Base-by-base conservation (phyloP, 31 red algal species). In the Odonthalia washingtoniensis region DNA sequence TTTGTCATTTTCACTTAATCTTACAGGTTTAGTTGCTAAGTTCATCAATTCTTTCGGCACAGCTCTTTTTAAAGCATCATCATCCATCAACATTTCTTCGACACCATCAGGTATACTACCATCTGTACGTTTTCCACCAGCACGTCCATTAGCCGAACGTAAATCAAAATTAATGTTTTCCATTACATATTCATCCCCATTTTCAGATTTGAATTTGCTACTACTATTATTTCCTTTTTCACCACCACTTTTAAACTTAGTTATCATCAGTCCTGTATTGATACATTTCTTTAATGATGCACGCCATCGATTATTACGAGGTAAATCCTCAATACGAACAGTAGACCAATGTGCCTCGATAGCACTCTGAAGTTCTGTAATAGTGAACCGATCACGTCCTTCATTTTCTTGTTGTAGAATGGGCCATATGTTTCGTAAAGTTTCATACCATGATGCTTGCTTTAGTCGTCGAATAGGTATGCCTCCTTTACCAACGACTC, bases 1-100 rank as follows among this genome's bases (percentile, higher is more conserved):
- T 77, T 83, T 82, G 69, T 90, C 88, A 75, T 83, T 66, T 14
- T 24, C 77, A 60, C 88, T 90, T n/a, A 90, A 53, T 31, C 78
- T 64, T 5, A 90, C 78, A 0, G 88, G 88, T 33, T 78, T 78
- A 72, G 37, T 62, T 4, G 73, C 72, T 37, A 65, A 46, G n/a
- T 37, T 41, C 3, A 52, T 44, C 73, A 69, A 87, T 46, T 87
- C 84, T 1, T 61, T 35, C 0, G 84, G 84, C 37, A 87, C 41
- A 27, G 82, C 49, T 14, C 49, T 9, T 57, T 57, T 9, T 57
- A 57, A 21, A 9, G 49, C 49, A 14, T 21, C 49, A 14, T 57
- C 49, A 57, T 57, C 49, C 49, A 21, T 9, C 9, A 57, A 21
- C 49, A 21, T 57, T 57, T 57, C 49, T 9, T 57, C 49, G 21